Percentiles rank a stretch among this genome's conserved stretches.
These are phyloP conservation scores for Coccinonectria pachysandricola DNA, from an alignment of 2,329 filamentous ascomycete genomes.

Conservation along the genomic window DNA sequence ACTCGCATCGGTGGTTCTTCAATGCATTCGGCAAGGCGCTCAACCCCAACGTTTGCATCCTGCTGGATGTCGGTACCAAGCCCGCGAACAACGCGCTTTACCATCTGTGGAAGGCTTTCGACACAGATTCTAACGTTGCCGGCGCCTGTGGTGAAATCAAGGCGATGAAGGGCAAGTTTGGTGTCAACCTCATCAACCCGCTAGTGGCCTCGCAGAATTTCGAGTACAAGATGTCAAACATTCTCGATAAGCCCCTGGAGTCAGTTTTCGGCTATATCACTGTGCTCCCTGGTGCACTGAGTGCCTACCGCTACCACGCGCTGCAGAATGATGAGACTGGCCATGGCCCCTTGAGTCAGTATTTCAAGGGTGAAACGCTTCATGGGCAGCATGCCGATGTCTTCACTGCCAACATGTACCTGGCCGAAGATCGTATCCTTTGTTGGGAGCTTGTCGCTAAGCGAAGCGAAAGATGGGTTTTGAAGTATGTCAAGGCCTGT, in stretches of 20 bases:
- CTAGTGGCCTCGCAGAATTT: conserved; percentile 97
- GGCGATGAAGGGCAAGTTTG: conserved; percentile 83
- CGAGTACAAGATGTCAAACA: conserved; percentile 99
- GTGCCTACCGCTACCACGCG: conserved; percentile 90
- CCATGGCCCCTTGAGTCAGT: conserved; percentile 89
- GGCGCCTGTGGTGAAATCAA: conserved; percentile 97
- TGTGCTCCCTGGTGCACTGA: conserved; percentile 86
- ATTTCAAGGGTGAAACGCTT: conserved; percentile 97
- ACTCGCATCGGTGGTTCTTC: conserved; percentile 98
- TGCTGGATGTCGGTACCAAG: conserved; percentile 92
- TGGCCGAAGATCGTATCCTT: conserved; percentile 80
- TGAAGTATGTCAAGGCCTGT: conserved; percentile 96
- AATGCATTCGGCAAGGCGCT: conserved; percentile 91
- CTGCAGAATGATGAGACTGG: conserved; percentile 94
- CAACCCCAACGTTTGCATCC: conserved; percentile 91
- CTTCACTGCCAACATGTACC: conserved; percentile 94
- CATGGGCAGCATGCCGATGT: conserved; percentile 95
- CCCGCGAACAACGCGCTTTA: conserved; percentile 87
- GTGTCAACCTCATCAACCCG: conserved; percentile 78
- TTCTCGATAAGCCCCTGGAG: conserved; percentile 92
- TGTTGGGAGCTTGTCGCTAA: conserved; percentile 97
- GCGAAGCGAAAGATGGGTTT: conserved; percentile 85
- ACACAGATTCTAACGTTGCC: conserved; percentile 93
- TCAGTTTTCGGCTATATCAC: conserved; percentile 98
- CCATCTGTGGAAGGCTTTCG: conserved; percentile 97